These are phyloP conservation scores for Forsythia suspensa DNA, from an alignment of 257 asterid species.

Conservation along the genomic window DNA sequence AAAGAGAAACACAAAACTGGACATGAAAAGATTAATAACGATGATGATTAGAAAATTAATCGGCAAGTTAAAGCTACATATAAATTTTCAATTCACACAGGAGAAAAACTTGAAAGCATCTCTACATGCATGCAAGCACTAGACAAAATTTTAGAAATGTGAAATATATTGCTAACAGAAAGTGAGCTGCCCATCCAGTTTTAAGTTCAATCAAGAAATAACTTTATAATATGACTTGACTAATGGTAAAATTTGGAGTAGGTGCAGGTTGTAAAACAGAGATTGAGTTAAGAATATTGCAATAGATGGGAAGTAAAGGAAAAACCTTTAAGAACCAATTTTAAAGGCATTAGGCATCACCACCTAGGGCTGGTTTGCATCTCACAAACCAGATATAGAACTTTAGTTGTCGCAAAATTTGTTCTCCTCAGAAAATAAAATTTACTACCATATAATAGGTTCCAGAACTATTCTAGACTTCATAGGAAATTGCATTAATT, in stretches of 20 bases:
- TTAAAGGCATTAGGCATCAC: no score
- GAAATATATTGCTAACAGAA: background rate
- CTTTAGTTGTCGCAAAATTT: background rate
- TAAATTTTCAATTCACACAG: background rate
- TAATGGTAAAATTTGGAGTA: background rate
- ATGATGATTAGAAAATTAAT: background rate
- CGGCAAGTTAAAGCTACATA: constrained; percentile 14
- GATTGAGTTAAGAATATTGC: background rate
- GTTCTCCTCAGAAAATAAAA: background rate
- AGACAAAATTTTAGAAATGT: background rate
- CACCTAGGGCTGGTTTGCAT: no score
- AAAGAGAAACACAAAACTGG: constrained; percentile 92
- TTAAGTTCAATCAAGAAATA: background rate
- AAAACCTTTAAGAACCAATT: no score
- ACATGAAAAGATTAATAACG: constrained; percentile 23
- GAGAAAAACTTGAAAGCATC: background rate
- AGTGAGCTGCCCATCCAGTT: background rate
- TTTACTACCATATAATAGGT: background rate
- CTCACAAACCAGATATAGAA: background rate
- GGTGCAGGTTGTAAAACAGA: background rate
- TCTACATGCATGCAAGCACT: background rate
- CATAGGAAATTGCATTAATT: background rate
- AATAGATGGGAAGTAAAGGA: background rate
- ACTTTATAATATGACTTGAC: background rate
- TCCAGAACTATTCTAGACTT: background rate